These are phyloP conservation scores for Fusarium metavorans DNA, from an alignment of 2,329 filamentous ascomycete species.

Conservation along the genomic window DNA sequence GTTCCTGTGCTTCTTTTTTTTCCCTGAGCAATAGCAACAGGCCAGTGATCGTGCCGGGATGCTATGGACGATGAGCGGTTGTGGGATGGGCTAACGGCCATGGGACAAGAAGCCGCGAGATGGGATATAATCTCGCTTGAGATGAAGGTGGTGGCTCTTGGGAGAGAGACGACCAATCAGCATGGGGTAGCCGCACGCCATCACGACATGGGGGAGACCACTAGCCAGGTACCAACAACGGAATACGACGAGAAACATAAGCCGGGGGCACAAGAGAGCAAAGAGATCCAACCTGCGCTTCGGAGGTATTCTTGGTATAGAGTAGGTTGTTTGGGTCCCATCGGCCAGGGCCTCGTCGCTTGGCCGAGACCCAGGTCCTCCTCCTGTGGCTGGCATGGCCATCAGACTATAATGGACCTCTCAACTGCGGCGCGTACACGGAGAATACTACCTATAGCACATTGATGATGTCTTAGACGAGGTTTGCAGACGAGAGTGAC, in stretches of 20 bases:
- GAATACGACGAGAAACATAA: slow-evolving; percentile 41
- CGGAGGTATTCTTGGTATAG: slow-evolving; percentile 22
- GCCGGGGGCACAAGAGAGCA: not conserved
- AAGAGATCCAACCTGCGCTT: slow-evolving; percentile 2
- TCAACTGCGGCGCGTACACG: slow-evolving; percentile 15
- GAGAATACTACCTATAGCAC: not conserved
- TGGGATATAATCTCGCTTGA: slow-evolving; percentile 49
- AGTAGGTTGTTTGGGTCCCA: not conserved
- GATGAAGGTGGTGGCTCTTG: slow-evolving; percentile 31
- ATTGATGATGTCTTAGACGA: not conserved
- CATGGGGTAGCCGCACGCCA: slow-evolving; percentile 34
- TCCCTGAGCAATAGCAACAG: slow-evolving; percentile 5
- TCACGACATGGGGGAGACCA: slow-evolving; percentile 33
- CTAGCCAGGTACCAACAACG: slow-evolving; percentile 26
- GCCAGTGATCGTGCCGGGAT: slow-evolving; percentile 29
- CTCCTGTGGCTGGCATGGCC: not conserved
- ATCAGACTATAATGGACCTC: slow-evolving; percentile 13
- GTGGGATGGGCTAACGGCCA: slow-evolving; percentile 27
- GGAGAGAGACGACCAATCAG: slow-evolving; percentile 39
- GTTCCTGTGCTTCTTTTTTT: slow-evolving; percentile 11
- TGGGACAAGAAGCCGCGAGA: slow-evolving; percentile 38
- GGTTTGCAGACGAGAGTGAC: not conserved
- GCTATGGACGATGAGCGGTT: slow-evolving; percentile 34
- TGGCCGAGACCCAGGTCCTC: slow-evolving; percentile 7
- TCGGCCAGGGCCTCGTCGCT: slow-evolving; percentile 5